phyloP scores from a whole-genome alignment of 768 basidiomycete species.

The Mycena haematopus region DNA sequence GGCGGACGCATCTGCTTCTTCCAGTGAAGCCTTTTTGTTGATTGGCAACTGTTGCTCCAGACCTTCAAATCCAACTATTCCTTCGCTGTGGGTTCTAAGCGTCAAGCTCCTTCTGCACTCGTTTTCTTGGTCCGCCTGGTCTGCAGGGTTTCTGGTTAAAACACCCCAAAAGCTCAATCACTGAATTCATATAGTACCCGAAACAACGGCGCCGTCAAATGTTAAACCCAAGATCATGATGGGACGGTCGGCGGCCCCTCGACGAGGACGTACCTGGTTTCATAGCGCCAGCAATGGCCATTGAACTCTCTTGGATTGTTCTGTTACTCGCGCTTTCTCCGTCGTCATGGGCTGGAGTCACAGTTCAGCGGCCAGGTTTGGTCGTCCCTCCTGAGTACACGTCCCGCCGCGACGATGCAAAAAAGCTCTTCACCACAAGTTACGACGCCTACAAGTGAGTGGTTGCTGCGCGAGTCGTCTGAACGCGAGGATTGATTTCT shows the following conservation, averaged over 20 bases:
- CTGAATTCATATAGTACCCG: no score
- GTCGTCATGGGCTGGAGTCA: conserved; percentile 18
- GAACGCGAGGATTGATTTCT: not conserved
- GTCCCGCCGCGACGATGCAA: conserved; percentile 1
- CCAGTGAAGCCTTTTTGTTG: not conserved
- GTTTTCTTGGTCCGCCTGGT: no score
- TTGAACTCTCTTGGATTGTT: not conserved
- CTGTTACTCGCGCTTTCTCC: conserved; percentile 10
- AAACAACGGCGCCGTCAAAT: no score
- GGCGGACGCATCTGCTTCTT: conserved; percentile 31
- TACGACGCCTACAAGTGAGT: conserved; percentile 21
- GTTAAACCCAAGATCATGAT: no score
- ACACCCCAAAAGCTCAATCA: no score
- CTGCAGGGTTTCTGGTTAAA: no score
- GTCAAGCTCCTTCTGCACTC: no score
- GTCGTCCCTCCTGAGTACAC: conserved; percentile 10
- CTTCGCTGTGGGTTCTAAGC: no score
- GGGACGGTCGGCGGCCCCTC: no score
- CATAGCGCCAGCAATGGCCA: not conserved
- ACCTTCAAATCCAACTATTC: no score
- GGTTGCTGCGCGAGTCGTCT: not conserved
- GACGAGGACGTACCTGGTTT: no score
- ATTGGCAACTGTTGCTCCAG: no score
- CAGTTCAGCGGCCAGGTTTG: conserved; percentile 16
- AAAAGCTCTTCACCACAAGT: conserved; percentile 15